Evolutionary conservation across 495 filamentous ascomycete species (phyloP).

Genomic region (Podospora pseudopauciseta): DNA sequence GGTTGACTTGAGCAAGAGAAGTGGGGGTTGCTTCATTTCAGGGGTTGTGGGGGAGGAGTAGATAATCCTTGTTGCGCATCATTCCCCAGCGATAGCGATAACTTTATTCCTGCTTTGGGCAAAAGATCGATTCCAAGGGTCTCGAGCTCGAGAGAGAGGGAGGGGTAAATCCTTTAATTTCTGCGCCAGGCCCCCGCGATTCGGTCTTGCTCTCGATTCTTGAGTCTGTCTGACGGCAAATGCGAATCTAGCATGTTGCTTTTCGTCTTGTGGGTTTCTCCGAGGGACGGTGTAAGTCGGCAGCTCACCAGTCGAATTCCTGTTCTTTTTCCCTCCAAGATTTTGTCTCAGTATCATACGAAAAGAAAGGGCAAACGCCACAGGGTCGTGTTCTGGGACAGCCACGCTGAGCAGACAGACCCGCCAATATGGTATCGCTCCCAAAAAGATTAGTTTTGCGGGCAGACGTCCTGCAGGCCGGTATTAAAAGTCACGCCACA

Average conservation of each 20-base stretch:
- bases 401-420: not conserved
- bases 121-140: not conserved
- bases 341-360: not conserved
- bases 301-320: not conserved
- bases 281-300: not conserved
- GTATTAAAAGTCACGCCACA: not conserved
- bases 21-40: not conserved
- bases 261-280: not conserved
- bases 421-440: not conserved
- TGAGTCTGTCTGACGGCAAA: not conserved
- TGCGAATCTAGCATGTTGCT: not conserved
- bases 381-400: conserved; percentile 2
- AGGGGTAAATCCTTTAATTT: not conserved
- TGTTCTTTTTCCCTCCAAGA: not conserved
- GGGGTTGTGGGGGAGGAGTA: not conserved
- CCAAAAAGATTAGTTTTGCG: not conserved
- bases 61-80: not conserved
- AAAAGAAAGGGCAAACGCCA: not conserved
- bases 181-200: not conserved
- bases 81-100: not conserved
- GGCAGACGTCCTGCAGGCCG: not conserved
- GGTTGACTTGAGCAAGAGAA: not conserved
- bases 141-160: not conserved
- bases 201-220: not conserved
- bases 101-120: not conserved